Base-by-base conservation (phyloP, 164 flowering plant genomes). In the Aristolochia contorta region DNA sequence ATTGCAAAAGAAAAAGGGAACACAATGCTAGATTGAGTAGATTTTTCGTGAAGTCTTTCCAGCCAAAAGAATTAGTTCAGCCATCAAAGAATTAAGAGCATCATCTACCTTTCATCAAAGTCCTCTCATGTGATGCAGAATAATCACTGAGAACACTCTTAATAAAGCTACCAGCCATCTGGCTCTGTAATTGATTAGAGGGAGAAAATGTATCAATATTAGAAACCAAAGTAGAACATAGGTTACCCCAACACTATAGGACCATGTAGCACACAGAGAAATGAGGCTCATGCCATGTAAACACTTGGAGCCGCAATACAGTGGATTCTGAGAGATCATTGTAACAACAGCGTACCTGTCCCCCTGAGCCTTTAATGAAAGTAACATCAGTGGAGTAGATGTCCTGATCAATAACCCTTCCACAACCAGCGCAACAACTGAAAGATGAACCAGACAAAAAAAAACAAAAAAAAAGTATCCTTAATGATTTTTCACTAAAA, bases 361-460 rank as follows among this genome's bases (percentile, higher is more conserved):
- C 65, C 24, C 65, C 65, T 43, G 65, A 49, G 23, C 33, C 21
- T 43, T 62, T 62, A 10, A 62, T 22, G n/a, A 62, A 62, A 9
- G 33, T 43, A 62, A 41, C 47, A 20, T 62, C 65, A 21, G 24
- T 37, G 18, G 56, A 33, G 24, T 21, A 62, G 14, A 53, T 16
- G 43, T 62, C 58, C 57, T 62, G 57, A 21, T 33, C 56, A 33
- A 62, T 62, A 43, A 62, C 58, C 41, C 65, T 62, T 52, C 65
- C 65, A 54, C 65, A 62, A 53, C 47, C 37, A 9, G 9, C 45
- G 12, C 65, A 62, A 51, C 65, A 62, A 0, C 65, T 62, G 58
- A 20, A 55, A 16, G 8, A 54, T 8, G 9, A 18, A 25, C 2
- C 64, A 27, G 47, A 20, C 25, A 37, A 2, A 37, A 14, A 12